Evolutionary conservation across 805 yeast genomes (phyloP).

Genomic region (Wickerhamomyces ciferrii): DNA sequence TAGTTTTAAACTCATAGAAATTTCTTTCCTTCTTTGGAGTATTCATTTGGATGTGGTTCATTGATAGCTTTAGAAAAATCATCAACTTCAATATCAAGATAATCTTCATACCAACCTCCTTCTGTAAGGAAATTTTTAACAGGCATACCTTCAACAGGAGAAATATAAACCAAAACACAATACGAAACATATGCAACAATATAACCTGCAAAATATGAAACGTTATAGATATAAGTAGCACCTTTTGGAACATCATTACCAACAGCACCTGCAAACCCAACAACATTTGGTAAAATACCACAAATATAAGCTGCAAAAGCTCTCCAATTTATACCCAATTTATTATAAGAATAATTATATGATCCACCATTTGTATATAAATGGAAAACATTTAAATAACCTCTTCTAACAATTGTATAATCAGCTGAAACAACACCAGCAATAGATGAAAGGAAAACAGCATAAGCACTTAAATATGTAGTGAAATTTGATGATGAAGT

Average conservation of each 20-base stretch:
- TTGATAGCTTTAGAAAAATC: not conserved
- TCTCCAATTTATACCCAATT: conserved; percentile 68
- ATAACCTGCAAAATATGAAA: conserved; percentile 74
- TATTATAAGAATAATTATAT: conserved; percentile 49
- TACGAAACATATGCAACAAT: conserved; percentile 47
- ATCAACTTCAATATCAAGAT: not conserved
- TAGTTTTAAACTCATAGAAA: not conserved
- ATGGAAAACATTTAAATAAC: conserved; percentile 52
- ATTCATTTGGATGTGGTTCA: not conserved
- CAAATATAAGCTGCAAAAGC: conserved; percentile 70
- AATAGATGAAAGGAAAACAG: conserved; percentile 75
- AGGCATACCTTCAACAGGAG: conserved; percentile 43
- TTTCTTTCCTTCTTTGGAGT: not conserved
- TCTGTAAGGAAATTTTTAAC: conserved; percentile 29
- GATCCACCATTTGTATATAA: conserved; percentile 41
- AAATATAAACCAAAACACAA: conserved; percentile 40
- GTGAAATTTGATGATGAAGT: conserved; percentile 64
- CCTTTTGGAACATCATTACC: conserved; percentile 70
- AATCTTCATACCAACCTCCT: conserved; percentile 53
- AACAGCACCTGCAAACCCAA: conserved; percentile 78
- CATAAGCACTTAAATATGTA: conserved; percentile 68
- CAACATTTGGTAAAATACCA: conserved; percentile 74
- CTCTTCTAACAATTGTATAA: conserved; percentile 66
- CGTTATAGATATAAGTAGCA: conserved; percentile 63
- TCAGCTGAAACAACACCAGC: conserved; percentile 67